Conservation (phyloP, 495 filamentous ascomycete genomes). For the Thermothielavioides terrestris region DNA sequence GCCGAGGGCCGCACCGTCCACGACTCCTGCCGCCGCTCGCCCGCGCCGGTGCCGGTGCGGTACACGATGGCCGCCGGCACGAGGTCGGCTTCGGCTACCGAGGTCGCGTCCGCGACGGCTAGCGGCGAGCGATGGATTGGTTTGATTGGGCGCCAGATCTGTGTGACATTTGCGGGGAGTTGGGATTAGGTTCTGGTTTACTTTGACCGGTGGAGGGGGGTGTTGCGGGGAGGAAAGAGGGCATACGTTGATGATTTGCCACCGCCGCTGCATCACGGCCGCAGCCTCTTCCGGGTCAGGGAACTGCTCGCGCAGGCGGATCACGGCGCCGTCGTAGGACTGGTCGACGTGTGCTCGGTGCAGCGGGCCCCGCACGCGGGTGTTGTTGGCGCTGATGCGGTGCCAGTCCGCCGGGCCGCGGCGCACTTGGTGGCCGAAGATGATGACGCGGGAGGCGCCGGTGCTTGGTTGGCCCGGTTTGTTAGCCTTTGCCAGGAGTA, state of each 20-base stretch:
- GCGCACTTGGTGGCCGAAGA: constrained; percentile 68
- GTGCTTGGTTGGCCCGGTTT: constrained; percentile 36
- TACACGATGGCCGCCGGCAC: constrained; percentile 62
- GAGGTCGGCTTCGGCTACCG: constrained; percentile 56
- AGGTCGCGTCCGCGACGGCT: constrained; percentile 50
- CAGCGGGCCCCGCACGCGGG: constrained; percentile 48
- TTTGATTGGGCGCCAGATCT: constrained; percentile 54
- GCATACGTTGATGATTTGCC: constrained; percentile 61
- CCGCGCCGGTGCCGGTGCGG: constrained; percentile 43
- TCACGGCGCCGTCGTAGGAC: constrained; percentile 50
- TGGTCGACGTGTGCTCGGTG: constrained; percentile 65
- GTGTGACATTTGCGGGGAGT: too few species aligned
- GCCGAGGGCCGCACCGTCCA: constrained; percentile 50
- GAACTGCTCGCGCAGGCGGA: constrained; percentile 48
- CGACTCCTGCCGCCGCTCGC: constrained; percentile 52
- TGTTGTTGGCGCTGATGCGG: constrained; percentile 21
- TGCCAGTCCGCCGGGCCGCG: constrained; percentile 38
- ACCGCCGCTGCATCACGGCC: constrained; percentile 47
- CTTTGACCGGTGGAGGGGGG: background rate
- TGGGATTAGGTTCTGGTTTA: background rate
- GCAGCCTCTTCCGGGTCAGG: constrained; percentile 42
- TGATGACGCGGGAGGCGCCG: constrained; percentile 52
- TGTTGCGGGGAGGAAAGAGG: background rate
- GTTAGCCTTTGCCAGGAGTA: background rate
- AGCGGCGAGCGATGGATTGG: constrained; percentile 54